Evolutionary conservation across 192 early-diverging fungal genomes (phyloP), one percentile per base, ranked within the genome.

Genomic region (Haplosporangium gracile): DNA sequence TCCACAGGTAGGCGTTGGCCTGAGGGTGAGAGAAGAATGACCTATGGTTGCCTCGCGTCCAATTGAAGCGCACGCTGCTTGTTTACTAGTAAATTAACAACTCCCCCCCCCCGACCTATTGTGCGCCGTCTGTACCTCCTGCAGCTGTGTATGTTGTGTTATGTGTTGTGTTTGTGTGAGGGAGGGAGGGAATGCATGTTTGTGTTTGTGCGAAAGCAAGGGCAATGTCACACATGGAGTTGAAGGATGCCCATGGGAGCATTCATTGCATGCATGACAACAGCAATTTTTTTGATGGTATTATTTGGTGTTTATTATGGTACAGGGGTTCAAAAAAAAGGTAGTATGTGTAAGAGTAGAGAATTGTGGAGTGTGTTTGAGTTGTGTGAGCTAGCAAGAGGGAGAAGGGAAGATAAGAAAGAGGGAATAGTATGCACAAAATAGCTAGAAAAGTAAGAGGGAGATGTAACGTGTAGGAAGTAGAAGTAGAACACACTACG

Each of bases 281-380:
- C 55, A 60, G 5, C 10, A 0, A 0, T 26, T 65, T 32, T 63
- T 65, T 65, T 65, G 60, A 65, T 65, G 60, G 60, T 65, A 65
- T 65, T 65, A 32, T 65, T 65, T 26, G n/a, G n/a, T 2, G 43
- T 47, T 77, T 77, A 77, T 77, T 77, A 70, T 77, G 26, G 51
- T 75, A 75, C 60, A 65, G 60, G 60, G 60, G 60, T 65, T 65
- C 60, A 65, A 65, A 65, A 65, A 65, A 65, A 65, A 65, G 29
- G n/a, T n/a, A 26, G 57, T 24, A 5, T 65, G 29, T 26, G 55
- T 20, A 65, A 65, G 60, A 65, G 60, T 65, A 65, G 2, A 11
- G 29, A 51, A 65, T 32, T 32, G 60, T 60, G 55, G 24, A n/a
- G 22, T 60, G 55, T 32, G 60, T 57, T 57, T 57, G 55, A n/a